Evolutionary conservation across 2,329 filamentous ascomycete genomes (phyloP), one percentile per base, ranked within the genome.

Genomic region (Cladobotryum protrusum): DNA sequence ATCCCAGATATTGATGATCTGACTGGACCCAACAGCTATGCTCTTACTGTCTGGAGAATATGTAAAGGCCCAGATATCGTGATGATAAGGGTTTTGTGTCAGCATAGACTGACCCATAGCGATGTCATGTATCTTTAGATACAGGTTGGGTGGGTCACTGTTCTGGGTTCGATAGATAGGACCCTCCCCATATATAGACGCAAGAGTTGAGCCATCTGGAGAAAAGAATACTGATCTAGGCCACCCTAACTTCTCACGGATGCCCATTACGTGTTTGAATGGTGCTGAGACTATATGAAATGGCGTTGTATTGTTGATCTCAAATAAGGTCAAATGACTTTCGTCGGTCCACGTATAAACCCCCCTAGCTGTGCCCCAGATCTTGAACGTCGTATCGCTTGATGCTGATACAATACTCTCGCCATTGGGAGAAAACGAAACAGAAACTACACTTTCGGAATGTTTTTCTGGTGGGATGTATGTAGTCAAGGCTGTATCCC

Each of bases 221-320:
- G 17, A 50, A 12, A 39, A 39, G 4, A 37, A 3, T 2, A 50
- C 6, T 2, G 49, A 50, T n/a, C 34, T 50, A 32, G 49, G 32
- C 14, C 14, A 50, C 11, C 43, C 43, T n/a, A 32, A 36, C 4
- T 36, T 35, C 5, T 17, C 43, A 15, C 20, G 15, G 2, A 1
- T 0, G 4, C 5, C 2, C 18, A 50, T 43, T 1, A 47, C 1
- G n/a, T 47, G n/a, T 11, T 50, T 40, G 6, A 33, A 47, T 13
- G 49, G 44, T 2, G 43, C 19, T 3, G 48, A 33, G 12, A 4
- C 18, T 11, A 33, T 17, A 20, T 39, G 19, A 2, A 14, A 20
- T 15, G 33, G 15, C 8, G 43, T 4, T 15, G 43, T n/a, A 9
- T 43, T 5, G n/a, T 43, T 43, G 1, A 40, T 6, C 9, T 20